These are phyloP conservation scores for Capronia coronata DNA, from an alignment of 2,329 filamentous ascomycete species.

Conservation along the genomic window DNA sequence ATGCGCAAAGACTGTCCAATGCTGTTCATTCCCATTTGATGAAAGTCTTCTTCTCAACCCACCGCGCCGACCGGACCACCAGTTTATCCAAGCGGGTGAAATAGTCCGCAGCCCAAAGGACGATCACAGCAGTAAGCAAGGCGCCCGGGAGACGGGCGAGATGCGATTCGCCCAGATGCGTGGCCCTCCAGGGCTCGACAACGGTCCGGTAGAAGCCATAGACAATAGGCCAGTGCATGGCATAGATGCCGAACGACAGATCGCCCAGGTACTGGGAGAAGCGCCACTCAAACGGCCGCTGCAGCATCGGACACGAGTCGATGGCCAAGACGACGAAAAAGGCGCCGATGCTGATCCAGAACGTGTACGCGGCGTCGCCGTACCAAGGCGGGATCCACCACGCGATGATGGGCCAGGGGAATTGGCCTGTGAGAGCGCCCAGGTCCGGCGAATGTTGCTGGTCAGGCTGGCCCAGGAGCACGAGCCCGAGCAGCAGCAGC, in stretches of 20 bases:
- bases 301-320: slow-evolving; percentile 38
- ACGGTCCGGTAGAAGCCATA: slow-evolving; percentile 4
- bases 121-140: background rate
- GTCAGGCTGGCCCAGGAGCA: slow-evolving; percentile 14
- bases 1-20: background rate
- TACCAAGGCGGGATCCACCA: slow-evolving; percentile 34
- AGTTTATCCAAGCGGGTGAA: slow-evolving; percentile 10
- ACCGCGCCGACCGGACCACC: slow-evolving; percentile 9
- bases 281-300: slow-evolving; percentile 38
- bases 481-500: background rate
- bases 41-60: slow-evolving; percentile 12
- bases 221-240: slow-evolving; percentile 34
- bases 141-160: background rate
- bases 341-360: slow-evolving; percentile 39
- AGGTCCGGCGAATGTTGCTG: background rate
- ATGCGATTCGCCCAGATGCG: slow-evolving; percentile 6
- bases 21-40: slow-evolving; percentile 10
- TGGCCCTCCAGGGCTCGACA: slow-evolving; percentile 1
- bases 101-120: slow-evolving; percentile 13
- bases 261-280: slow-evolving; percentile 44
- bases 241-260: slow-evolving; percentile 43
- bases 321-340: slow-evolving; percentile 38
- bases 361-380: slow-evolving; percentile 39
- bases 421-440: background rate
- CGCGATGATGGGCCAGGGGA: slow-evolving; percentile 35